Evolutionary conservation across 2,329 filamentous ascomycete genomes (phyloP), one percentile per base, ranked within the genome.

Genomic region (Pseudopyricularia javanii): DNA sequence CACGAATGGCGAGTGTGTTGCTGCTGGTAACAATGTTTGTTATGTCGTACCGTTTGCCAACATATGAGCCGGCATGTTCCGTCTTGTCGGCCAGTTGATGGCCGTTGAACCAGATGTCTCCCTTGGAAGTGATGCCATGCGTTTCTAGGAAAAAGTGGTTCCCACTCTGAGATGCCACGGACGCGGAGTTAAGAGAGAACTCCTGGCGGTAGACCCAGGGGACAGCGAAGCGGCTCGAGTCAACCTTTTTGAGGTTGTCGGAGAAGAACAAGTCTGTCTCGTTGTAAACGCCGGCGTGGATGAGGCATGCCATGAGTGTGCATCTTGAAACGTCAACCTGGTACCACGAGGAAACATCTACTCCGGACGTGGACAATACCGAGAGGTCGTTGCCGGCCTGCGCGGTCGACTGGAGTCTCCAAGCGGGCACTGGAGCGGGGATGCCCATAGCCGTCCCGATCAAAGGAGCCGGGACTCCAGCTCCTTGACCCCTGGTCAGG

Each of bases 141-240:
- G 79, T 83, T 33, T 74, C 65, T 2, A 84, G 65, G 28, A 76
- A 69, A 56, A 73, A 78, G 57, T 80, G 73, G 33, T 70, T 63
- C 2, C 63, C 64, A 6, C 40, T 45, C 9, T 11, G 8, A 0
- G 61, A 30, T 1, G 30, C 48, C 8, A 35, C 33, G 50, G 2
- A 55, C 49, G 0, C 61, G 59, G 47, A 12, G 1, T 63, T 57
- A 2, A 80, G 57, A 0, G 56, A 54, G 53, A 81, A 76, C 54
- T 82, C 75, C 37, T 74, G 66, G 12, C 79, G 71, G 57, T 82
- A 84, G 24, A 82, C 60, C 79, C 80, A 84, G 0, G 79, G 76
- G 0, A 74, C 70, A 1, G 66, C 61, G 54, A 82, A 83, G 45
- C 70, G 70, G 2, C 65, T 62, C 14, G 63, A 58, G 50, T 79